These are phyloP conservation scores for Rhizopogon vinicolor DNA, from an alignment of 768 basidiomycete species.

Conservation along the genomic window DNA sequence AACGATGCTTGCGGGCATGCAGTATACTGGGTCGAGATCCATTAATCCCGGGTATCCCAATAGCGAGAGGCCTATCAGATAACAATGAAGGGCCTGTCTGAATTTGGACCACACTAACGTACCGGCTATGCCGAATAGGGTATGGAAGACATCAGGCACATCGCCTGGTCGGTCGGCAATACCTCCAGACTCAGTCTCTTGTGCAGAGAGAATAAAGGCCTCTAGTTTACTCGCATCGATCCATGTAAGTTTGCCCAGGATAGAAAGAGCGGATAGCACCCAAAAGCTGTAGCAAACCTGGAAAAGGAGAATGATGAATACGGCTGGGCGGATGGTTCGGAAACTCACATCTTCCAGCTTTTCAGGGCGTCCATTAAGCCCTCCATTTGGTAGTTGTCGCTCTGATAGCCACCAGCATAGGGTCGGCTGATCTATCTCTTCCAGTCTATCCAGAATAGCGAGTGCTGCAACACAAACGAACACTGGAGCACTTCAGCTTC, in stretches of 20 bases:
- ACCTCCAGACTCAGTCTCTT: constrained; percentile 90
- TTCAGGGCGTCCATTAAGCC: constrained; percentile 95
- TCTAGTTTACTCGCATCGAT: constrained; percentile 79
- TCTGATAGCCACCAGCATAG: constrained; percentile 94
- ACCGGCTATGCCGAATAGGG: constrained; percentile 88
- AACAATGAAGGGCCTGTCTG: neutral
- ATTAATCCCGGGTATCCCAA: constrained; percentile 20
- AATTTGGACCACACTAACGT: constrained; percentile 7
- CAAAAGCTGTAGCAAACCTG: constrained; percentile 99
- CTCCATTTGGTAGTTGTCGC: constrained; percentile 88
- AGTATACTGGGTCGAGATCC: constrained; percentile 81
- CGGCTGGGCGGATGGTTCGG: neutral
- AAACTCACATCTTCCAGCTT: constrained; percentile 88
- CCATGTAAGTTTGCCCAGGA: constrained; percentile 79
- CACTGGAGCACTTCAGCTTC: constrained; percentile 39
- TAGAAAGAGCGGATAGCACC: constrained; percentile 87
- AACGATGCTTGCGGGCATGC: constrained; percentile 86
- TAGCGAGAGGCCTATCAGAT: constrained; percentile 66
- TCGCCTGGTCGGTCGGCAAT: constrained; percentile 93
- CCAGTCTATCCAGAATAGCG: constrained; percentile 80
- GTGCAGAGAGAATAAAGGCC: constrained; percentile 80
- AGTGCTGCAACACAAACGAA: constrained; percentile 87
- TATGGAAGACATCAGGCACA: constrained; percentile 97
- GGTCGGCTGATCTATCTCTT: constrained; percentile 71
- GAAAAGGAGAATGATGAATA: neutral